A percentile compares a stretch with the other conserved stretches of the same genome.
Conservation (phyloP, 495 filamentous ascomycete genomes). For the Hapsidospora chrysogenum region DNA sequence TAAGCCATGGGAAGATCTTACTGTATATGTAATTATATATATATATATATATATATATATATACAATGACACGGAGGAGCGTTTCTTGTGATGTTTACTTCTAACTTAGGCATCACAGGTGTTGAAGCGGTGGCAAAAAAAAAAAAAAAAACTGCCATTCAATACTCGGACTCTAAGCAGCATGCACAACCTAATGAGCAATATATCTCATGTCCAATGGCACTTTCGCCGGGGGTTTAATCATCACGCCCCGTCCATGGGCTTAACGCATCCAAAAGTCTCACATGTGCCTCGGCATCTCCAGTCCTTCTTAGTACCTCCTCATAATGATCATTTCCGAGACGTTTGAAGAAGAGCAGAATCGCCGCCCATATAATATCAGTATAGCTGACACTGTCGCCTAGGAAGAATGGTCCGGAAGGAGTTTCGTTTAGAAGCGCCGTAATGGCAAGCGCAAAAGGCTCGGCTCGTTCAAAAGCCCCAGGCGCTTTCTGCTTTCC, state of each 20-base stretch:
- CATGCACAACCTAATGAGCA: too few species aligned
- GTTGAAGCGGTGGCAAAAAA: too few species aligned
- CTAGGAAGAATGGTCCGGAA: conserved; percentile 27
- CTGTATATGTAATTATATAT: too few species aligned
- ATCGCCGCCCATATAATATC: conserved; percentile 22
- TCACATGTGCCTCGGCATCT: background rate
- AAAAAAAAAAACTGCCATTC: too few species aligned
- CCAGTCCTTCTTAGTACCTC: background rate
- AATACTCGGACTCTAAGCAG: too few species aligned
- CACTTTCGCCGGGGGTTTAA: too few species aligned
- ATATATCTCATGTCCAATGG: too few species aligned
- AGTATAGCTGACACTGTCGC: conserved; percentile 14
- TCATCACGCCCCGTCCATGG: background rate
- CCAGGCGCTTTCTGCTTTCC: conserved; percentile 18
- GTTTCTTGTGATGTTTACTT: too few species aligned
- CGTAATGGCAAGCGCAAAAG: conserved; percentile 18
- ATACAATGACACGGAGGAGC: too few species aligned
- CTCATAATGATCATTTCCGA: conserved; percentile 3
- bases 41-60: too few species aligned
- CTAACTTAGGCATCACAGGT: too few species aligned
- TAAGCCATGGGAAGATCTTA: too few species aligned
- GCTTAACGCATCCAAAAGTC: background rate
- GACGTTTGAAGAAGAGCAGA: conserved; percentile 13
- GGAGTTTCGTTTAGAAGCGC: conserved; percentile 25
- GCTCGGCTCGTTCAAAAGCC: conserved; percentile 19